Base-by-base conservation (phyloP, 345 rosid species). In the Moricandia arvensis region DNA sequence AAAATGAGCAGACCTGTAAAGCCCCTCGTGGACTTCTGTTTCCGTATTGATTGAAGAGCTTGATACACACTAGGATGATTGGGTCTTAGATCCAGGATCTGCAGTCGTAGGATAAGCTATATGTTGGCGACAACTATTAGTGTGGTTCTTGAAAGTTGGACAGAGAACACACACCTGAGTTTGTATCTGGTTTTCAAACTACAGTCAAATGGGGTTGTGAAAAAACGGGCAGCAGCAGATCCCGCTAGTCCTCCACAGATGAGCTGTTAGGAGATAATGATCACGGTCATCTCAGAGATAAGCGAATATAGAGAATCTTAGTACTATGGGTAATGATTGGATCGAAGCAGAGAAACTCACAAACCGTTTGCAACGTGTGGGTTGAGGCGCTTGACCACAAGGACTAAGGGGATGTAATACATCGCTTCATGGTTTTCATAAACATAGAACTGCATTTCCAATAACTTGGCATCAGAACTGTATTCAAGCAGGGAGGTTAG, bases 171-270 rank as follows among this genome's bases (percentile, higher is more conserved):
- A 38, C 54, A 89, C 98, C 97, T 91, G 96, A 8, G 92, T 91
- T 82, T 91, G 96, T 59, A 75, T 85, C 98, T 87, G n/a, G 97
- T 93, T 83, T 93, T 93, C 75, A n/a, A n/a, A 93, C 98, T 78
- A 91, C 91, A 72, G n/a, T 93, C 98, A 80, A 93, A 91, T 68
- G 98, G 98, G 66, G 97, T 93, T 47, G 97, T 88, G 79, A 87
- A 87, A 38, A 89, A 79, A n/a, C n/a, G n/a, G 59, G 98, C 97
- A 17, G 97, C 98, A 62, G 96, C 88, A 70, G 93, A 88, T 81
- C 97, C 97, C n/a, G 98, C 96, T 64, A 89, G 34, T 65, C 91
- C 96, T 80, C 97, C 97, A 79, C 94, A 91, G 71, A 73, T 64
- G 65, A 93, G 86, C 98, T 89, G 87, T 85, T 79, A 18, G 55